A percentile compares a stretch with the other conserved stretches of the same genome.
phyloP scores from a whole-genome alignment of 805 yeast species.

The Saccharomycopsis javanensis region DNA sequence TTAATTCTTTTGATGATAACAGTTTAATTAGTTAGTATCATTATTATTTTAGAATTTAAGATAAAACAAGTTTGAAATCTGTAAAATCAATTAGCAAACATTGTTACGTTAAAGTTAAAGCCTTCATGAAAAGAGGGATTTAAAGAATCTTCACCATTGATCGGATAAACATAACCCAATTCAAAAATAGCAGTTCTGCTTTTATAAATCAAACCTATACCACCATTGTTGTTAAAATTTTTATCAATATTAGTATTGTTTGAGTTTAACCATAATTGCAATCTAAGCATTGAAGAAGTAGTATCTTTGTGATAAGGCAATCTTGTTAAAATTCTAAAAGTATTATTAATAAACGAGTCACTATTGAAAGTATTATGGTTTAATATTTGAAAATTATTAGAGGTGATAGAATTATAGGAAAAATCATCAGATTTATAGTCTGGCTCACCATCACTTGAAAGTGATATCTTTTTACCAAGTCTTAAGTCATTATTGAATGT shows the following conservation, averaged over 20 bases:
- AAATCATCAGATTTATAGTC: constrained; percentile 1
- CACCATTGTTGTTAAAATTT: not conserved
- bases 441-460: not conserved
- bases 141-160: not conserved
- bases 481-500: constrained; percentile 4
- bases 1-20: too few species aligned
- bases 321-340: constrained; percentile 10
- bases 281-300: constrained; percentile 5
- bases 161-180: constrained; percentile 12
- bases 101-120: not conserved
- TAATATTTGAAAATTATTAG: not conserved
- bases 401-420: not conserved
- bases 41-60: too few species aligned
- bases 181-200: constrained; percentile 9
- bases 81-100: not conserved
- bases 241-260: not conserved
- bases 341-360: not conserved
- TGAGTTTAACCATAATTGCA: constrained; percentile 9
- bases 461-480: constrained; percentile 3
- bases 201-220: constrained; percentile 12
- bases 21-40: too few species aligned
- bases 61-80: too few species aligned
- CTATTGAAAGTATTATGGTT: not conserved
- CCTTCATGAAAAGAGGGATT: not conserved
- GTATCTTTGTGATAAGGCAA: constrained; percentile 10